Evolutionary conservation across 1,284 basidiomycete species (phyloP), one percentile per base, ranked within the genome.

Genomic region (Taiwanofungus camphoratus): DNA sequence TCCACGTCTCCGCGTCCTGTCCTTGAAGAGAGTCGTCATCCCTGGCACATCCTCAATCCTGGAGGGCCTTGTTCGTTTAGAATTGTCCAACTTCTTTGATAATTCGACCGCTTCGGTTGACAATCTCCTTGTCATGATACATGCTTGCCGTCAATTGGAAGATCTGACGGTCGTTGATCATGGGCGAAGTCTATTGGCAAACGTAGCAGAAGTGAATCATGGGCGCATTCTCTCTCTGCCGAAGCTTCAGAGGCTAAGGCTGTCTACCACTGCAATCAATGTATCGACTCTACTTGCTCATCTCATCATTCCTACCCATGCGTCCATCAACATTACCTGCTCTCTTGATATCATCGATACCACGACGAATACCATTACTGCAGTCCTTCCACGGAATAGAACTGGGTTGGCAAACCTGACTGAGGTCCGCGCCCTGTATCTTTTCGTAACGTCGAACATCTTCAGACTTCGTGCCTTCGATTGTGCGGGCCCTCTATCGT

Each of bases 381-480:
- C 30, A 30, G 31, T 39, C 30, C 19, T 44, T 26, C 42, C 26
- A 3, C 13, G 26, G 2, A 21, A 12, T 5, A 4, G 12, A 12
- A n/a, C 19, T 32, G 16, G 30, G 30, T 19, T 27, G 21, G 16
- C 9, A 7, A 39, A 15, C 19, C 2, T 33, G 16, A 31, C 21
- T 1, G 20, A 9, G 4, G 24, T 15, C n/a, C 36, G 31, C 22
- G 24, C 42, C n/a, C 42, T 44, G n/a, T 39, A 39, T 32, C 31
- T 44, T 18, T 44, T 44, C 37, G 37, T 44, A 4, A 26, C 36
- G 3, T 38, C 42, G 8, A 44, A 44, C 16, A 44, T 44, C 30
- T 44, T 44, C 32, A 19, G 37, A 5, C 23, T 44, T 16, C 36
- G 37, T 15, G 42, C 36, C 15, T 39, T 16, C 22, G 37, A 39